Evolutionary conservation across 495 filamentous ascomycete genomes (phyloP).

Genomic region (Penicillium arizonense): DNA sequence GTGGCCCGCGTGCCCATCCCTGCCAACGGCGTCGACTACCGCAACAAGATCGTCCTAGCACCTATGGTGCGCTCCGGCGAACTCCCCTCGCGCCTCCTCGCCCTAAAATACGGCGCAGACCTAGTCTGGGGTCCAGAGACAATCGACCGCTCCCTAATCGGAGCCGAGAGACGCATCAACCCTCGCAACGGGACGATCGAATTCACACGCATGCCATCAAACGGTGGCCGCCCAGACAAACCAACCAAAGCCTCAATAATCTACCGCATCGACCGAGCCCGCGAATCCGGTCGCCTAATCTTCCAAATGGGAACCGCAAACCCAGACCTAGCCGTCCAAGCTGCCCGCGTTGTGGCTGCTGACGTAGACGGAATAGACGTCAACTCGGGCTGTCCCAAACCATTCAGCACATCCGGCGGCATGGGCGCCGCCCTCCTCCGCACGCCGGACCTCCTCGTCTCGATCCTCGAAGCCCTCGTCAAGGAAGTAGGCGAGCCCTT

Average conservation of each 20-base stretch:
- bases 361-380: slow-evolving; percentile 95
- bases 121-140: slow-evolving; percentile 98
- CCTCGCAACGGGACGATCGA: slow-evolving; percentile 73
- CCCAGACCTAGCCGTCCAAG: slow-evolving; percentile 76
- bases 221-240: slow-evolving; percentile 50
- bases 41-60: slow-evolving; percentile 88
- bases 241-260: slow-evolving; percentile 67
- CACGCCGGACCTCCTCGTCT: slow-evolving; percentile 76
- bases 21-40: slow-evolving; percentile 85
- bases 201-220: slow-evolving; percentile 72
- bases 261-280: slow-evolving; percentile 75
- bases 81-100: slow-evolving; percentile 80
- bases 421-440: slow-evolving; percentile 92
- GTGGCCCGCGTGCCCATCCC: slow-evolving; percentile 72
- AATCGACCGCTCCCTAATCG: slow-evolving; percentile 86
- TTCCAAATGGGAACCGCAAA: slow-evolving; percentile 90
- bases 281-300: slow-evolving; percentile 70
- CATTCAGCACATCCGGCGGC: slow-evolving; percentile 84
- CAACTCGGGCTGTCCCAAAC: slow-evolving; percentile 96
- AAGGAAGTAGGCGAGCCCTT: slow-evolving; percentile 69
- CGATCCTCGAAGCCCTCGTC: slow-evolving; percentile 80
- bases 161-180: slow-evolving; percentile 73
- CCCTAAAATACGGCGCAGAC: slow-evolving; percentile 93
- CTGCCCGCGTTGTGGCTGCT: slow-evolving; percentile 74
- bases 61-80: slow-evolving; percentile 98